A percentile compares a stretch with the other conserved stretches of the same genome.
Evolutionary conservation across 495 filamentous ascomycete genomes (phyloP).

Genomic region (Penicillium steckii): DNA sequence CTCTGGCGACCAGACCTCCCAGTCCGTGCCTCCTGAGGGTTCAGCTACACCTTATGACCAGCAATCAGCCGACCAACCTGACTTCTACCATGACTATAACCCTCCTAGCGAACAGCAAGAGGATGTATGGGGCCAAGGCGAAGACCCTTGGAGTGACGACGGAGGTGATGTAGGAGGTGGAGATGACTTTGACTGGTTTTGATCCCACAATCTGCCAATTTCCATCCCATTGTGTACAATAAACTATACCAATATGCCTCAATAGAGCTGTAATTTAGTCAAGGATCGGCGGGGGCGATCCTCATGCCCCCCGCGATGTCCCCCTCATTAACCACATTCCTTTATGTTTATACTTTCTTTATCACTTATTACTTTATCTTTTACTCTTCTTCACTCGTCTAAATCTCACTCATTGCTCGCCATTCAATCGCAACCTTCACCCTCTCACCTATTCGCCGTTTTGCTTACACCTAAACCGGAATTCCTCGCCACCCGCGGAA

Average conservation of each 20-base stretch:
- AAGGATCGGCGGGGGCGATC: slow-evolving; percentile 12
- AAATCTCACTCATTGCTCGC: neutral
- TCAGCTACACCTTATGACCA: slow-evolving; percentile 4
- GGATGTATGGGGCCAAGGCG: slow-evolving; percentile 5
- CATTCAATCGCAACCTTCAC: neutral
- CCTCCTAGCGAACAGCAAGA: slow-evolving; percentile 17
- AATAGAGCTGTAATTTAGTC: slow-evolving; percentile 1
- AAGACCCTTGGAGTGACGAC: slow-evolving; percentile 41
- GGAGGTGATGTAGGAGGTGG: slow-evolving; percentile 32
- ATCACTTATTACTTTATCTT: neutral
- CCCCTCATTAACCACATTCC: neutral
- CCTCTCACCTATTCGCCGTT: neutral
- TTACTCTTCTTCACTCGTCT: neutral
- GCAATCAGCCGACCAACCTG: slow-evolving; percentile 22
- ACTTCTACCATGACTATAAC: slow-evolving; percentile 10
- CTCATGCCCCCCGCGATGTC: slow-evolving; percentile 3
- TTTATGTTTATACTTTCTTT: neutral
- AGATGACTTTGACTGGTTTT: slow-evolving; percentile 41
- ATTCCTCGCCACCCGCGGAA: slow-evolving; percentile 6
- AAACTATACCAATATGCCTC: slow-evolving; percentile 8
- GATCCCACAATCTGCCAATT: neutral
- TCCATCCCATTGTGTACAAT: slow-evolving; percentile 13
- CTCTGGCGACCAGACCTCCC: slow-evolving; percentile 16
- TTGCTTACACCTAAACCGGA: neutral
- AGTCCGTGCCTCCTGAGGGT: slow-evolving; percentile 4